phyloP scores from a whole-genome alignment of 352 stramenopile species.

The Phytophthora europaea region DNA sequence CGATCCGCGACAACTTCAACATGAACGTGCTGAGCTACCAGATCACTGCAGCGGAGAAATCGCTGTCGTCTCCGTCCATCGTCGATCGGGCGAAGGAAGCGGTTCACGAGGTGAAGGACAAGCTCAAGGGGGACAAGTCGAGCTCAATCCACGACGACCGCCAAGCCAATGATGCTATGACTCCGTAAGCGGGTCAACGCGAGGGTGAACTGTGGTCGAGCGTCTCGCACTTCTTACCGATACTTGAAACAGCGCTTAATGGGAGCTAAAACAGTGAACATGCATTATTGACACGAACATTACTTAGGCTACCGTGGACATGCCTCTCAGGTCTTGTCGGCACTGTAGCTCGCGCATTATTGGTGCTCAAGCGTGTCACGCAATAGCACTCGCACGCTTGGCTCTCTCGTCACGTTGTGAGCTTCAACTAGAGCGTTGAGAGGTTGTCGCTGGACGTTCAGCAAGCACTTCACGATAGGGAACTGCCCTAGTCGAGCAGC shows the following conservation, averaged over 20 bases:
- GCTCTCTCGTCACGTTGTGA: background rate
- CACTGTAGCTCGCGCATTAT: background rate
- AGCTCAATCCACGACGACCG: background rate
- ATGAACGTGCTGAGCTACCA: slow-evolving; percentile 35
- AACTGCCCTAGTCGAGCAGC: background rate
- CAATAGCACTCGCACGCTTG: background rate
- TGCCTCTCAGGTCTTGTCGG: background rate
- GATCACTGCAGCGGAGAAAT: slow-evolving; percentile 26
- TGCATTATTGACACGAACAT: too few relatives aligned
- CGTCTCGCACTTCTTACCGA: background rate
- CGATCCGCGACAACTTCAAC: slow-evolving; percentile 27
- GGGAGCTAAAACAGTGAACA: too few relatives aligned
- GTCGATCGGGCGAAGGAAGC: slow-evolving; percentile 29
- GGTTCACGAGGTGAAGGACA: slow-evolving; percentile 29
- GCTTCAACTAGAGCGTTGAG: background rate
- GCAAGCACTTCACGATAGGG: background rate
- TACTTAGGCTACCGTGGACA: background rate
- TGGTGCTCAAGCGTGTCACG: background rate
- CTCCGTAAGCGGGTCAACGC: background rate
- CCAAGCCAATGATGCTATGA: background rate
- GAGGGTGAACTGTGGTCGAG: background rate
- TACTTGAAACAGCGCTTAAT: too few relatives aligned
- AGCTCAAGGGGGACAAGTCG: slow-evolving; percentile 20
- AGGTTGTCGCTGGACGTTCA: background rate
- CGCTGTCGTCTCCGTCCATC: slow-evolving; percentile 15